A percentile compares a stretch with the other conserved stretches of the same genome.
Evolutionary conservation across 768 basidiomycete genomes (phyloP).

Genomic region (Zangia roseola): DNA sequence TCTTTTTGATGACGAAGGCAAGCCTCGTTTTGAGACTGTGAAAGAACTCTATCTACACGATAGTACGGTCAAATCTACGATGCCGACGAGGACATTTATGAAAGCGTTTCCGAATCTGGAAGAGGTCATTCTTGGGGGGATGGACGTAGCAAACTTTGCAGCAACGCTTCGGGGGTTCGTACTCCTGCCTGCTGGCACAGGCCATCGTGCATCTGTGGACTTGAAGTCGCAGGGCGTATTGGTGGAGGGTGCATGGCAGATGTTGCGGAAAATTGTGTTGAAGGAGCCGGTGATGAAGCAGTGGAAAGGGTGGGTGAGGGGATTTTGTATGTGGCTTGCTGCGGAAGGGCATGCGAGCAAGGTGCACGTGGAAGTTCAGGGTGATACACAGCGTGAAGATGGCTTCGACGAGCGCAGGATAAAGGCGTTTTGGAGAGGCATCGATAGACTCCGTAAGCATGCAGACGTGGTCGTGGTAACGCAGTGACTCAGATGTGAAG

Average conservation of each 20-base stretch:
- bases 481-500: no score
- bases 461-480: slow-evolving; percentile 4
- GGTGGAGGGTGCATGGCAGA: slow-evolving; percentile 9
- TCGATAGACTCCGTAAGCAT: slow-evolving; percentile 11
- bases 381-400: background rate
- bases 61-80: slow-evolving; percentile 2
- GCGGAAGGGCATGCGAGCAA: slow-evolving; percentile 11
- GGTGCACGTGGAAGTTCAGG: slow-evolving; percentile 12
- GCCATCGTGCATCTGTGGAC: background rate
- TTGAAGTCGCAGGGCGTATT: background rate
- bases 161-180: slow-evolving; percentile 13
- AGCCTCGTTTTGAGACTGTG: slow-evolving; percentile 11
- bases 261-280: slow-evolving; percentile 4
- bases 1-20: slow-evolving; percentile 10
- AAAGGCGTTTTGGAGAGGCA: slow-evolving; percentile 4
- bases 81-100: slow-evolving; percentile 17
- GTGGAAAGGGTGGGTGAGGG: slow-evolving; percentile 16
- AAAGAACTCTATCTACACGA: slow-evolving; percentile 13
- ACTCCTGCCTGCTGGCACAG: background rate
- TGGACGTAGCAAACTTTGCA: slow-evolving; percentile 11
- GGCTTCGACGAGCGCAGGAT: background rate
- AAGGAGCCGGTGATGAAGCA: slow-evolving; percentile 7
- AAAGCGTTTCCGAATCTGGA: slow-evolving; percentile 16
- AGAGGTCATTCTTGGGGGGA: slow-evolving; percentile 14
- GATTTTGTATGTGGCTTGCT: slow-evolving; percentile 19